Evolutionary conservation across 331 rosid species (phyloP), one percentile per base, ranked within the genome.

Genomic region (Rosa hybrid): DNA sequence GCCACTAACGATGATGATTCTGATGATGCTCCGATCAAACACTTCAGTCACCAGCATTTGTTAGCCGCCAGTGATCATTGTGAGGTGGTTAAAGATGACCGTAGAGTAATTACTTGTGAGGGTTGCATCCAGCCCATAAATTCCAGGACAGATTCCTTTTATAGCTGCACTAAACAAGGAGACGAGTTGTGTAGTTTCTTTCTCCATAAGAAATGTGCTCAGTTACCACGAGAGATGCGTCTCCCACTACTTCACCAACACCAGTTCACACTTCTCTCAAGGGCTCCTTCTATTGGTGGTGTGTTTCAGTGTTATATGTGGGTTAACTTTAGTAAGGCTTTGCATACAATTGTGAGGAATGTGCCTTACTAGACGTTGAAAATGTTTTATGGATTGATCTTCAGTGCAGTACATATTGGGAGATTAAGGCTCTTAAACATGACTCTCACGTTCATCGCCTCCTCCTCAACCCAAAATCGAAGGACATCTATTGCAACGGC

Each of bases 261-360:
- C 65, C 50, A 34, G 3, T 25, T 54, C 38, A 74, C 49, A 38
- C 77, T 74, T n/a, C 1, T 74, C 16, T 6, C 76, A 25, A n/a
- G 4, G 14, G 76, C 45, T 3, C 1, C 42, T 49, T 53, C 4
- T 18, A 7, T 49, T 27, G 62, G 53, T 56, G 41, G 45, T 8
- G 44, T 72, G 21, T 46, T 72, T 34, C 1, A 49, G 7, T 72
- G 62, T 72, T 12, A 14, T 48, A 72, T 72, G 76, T 72, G 75
- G 39, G 60, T 13, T 2, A 17, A 14, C 39, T 49, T 16, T 1
- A 48, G 39, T 45, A 49, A 49, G 76, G 76, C 45, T 49, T 72
- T 23, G 14, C 59, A 46, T 48, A 14, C 7, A 7, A 18, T 16
- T 49, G 76, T 49, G 4, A 25, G 14, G 12, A 14, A 72, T 49